Conservation (phyloP, 352 stramenopile species). For the Phytophthora capsici region DNA sequence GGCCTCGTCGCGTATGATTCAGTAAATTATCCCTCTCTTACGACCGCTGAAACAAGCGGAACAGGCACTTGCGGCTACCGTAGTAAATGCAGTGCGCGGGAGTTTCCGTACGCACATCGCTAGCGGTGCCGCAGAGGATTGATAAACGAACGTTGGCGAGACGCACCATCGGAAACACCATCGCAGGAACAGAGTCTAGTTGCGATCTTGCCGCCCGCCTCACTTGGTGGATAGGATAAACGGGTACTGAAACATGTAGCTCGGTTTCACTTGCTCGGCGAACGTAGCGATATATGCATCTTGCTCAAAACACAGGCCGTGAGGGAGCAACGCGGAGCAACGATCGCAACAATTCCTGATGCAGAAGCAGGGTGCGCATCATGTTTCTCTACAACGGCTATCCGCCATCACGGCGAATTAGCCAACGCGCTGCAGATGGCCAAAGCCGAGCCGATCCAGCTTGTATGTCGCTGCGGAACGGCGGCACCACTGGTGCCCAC, state of each 20-base stretch:
- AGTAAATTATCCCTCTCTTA: slow-evolving; percentile 1
- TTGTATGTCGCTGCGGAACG: background rate
- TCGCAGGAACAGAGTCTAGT: background rate
- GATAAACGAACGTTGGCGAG: background rate
- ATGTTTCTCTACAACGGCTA: background rate
- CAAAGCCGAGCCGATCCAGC: background rate
- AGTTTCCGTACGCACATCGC: background rate
- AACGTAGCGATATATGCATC: background rate
- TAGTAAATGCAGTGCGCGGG: too few species aligned
- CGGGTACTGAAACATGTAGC: background rate
- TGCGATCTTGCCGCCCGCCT: slow-evolving; percentile 9
- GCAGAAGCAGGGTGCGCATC: background rate
- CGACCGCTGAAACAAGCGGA: slow-evolving; percentile 1
- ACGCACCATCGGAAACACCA: background rate
- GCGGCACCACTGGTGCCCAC: background rate
- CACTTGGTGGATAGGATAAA: background rate
- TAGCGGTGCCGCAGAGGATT: background rate
- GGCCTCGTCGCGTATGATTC: background rate
- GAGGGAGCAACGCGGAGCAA: background rate
- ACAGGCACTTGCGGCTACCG: background rate
- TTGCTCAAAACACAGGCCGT: background rate
- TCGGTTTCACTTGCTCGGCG: background rate
- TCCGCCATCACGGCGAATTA: background rate
- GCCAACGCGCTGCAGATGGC: background rate
- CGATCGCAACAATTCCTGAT: background rate